Evolutionary conservation across 345 rosid genomes (phyloP), one percentile per base, ranked within the genome.

Genomic region (Hibiscus mutabilis): DNA sequence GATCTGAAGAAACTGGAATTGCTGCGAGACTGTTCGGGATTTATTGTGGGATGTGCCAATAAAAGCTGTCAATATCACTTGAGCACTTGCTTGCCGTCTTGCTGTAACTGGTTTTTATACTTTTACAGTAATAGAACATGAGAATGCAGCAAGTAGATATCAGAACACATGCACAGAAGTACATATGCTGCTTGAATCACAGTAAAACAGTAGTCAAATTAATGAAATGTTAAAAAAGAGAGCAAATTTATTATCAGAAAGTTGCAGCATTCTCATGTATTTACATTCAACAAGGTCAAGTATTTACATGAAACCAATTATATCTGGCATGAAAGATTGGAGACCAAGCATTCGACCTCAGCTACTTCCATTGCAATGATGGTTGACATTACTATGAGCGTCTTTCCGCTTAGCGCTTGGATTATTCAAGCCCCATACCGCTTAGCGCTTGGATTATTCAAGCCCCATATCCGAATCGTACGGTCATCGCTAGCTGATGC

Each of bases 401-500:
- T 72, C 81, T 73, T 66, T 76, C 63, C 15, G 82, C 79, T 78
- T 84, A 22, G 27, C 46, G 19, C 64, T 64, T 31, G 73, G 72
- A 44, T 76, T 79, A 40, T 73, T 81, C 53, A 86, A 65, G 68
- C 91, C 93, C 91, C 89, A 86, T 75, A 85, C 63, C 15, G 82
- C 79, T 78, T 84, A 22, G 27, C 46, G 19, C 64, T 64, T 31
- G 73, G 72, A 44, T 76, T 79, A 40, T 73, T 81, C 53, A 86
- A 65, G 68, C 91, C 93, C 91, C 89, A 86, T 75, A 85, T 81
- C 74, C 89, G 80, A 66, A 89, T 84, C 8, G 88, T 85, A 0
- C 86, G 80, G 42, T 89, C 95, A 71, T 89, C 91, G 52, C 95
- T 87, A 14, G 85, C 91, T 56, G 95, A 87, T 15, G 95, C 95